Evolutionary conservation across 371 early-diverging fungal genomes (phyloP).

Genomic region (Furculomyces boomerangus): DNA sequence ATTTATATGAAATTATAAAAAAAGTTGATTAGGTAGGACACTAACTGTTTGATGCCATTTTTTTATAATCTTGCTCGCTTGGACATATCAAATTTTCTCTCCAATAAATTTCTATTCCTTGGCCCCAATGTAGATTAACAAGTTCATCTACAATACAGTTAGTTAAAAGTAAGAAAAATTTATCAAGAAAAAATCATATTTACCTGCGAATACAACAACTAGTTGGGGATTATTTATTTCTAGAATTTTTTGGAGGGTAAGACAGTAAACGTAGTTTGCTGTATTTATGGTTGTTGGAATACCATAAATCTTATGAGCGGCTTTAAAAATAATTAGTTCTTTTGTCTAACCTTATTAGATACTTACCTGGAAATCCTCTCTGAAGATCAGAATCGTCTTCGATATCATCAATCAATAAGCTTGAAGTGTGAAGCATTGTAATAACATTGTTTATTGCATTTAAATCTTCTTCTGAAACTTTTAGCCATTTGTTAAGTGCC

Average conservation of each 20-base stretch:
- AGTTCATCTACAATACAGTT: constrained; percentile 39
- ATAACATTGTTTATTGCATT: constrained; percentile 56
- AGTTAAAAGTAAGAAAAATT: background rate
- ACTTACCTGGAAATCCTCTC: constrained; percentile 55
- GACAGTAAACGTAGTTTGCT: constrained; percentile 88
- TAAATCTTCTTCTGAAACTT: constrained; percentile 47
- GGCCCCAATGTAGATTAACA: constrained; percentile 78
- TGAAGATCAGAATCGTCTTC: constrained; percentile 80
- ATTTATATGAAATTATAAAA: constrained; percentile 45
- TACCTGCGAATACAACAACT: constrained; percentile 59
- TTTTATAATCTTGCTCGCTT: constrained; percentile 71
- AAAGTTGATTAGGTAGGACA: background rate
- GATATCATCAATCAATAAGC: constrained; percentile 90
- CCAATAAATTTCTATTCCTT: constrained; percentile 84
- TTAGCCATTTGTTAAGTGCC: constrained; percentile 77
- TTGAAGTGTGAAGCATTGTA: constrained; percentile 87
- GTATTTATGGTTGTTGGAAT: constrained; percentile 80
- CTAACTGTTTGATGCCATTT: constrained; percentile 66
- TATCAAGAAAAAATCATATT: no score
- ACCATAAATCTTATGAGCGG: constrained; percentile 89
- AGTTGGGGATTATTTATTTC: constrained; percentile 44
- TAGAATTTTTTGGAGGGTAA: constrained; percentile 61
- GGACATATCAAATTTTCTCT: constrained; percentile 73
- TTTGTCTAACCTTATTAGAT: no score
- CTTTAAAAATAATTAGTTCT: constrained; percentile 16